A percentile compares a stretch with the other conserved stretches of the same genome.
Conservation (phyloP, 805 yeast genomes). For the Peterozyma toletana region DNA sequence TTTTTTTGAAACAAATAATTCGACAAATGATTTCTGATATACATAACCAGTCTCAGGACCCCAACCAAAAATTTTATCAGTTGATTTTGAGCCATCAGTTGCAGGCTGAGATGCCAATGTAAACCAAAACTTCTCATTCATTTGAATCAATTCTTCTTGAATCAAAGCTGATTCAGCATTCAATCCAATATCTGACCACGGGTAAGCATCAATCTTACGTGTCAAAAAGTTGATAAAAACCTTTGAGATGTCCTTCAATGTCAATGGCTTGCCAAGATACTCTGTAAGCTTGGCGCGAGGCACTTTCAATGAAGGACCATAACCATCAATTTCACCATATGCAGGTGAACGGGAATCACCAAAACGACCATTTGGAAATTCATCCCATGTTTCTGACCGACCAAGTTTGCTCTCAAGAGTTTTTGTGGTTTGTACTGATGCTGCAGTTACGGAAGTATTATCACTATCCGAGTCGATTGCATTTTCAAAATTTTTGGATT, state of each 20-base stretch:
- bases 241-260: slow-evolving; percentile 49
- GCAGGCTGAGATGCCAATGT: slow-evolving; percentile 97
- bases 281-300: slow-evolving; percentile 58
- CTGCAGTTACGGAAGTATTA: slow-evolving; percentile 1
- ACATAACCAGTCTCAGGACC: slow-evolving; percentile 87
- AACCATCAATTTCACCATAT: slow-evolving; percentile 90
- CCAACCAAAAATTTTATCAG: slow-evolving; percentile 95
- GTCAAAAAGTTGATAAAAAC: slow-evolving; percentile 69
- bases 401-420: slow-evolving; percentile 81
- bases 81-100: slow-evolving; percentile 66
- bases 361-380: slow-evolving; percentile 98
- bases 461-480: slow-evolving; percentile 30
- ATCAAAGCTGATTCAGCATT: slow-evolving; percentile 88
- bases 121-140: slow-evolving; percentile 70
- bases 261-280: slow-evolving; percentile 76
- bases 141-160: slow-evolving; percentile 79
- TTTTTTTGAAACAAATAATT: slow-evolving; percentile 67
- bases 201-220: slow-evolving; percentile 69
- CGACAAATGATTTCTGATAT: slow-evolving; percentile 93
- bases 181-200: slow-evolving; percentile 87
- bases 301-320: slow-evolving; percentile 85
- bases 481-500: slow-evolving; percentile 25
- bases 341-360: slow-evolving; percentile 98
- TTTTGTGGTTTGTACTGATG: slow-evolving; percentile 24
- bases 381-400: slow-evolving; percentile 94